Evolutionary conservation across 2,329 filamentous ascomycete genomes (phyloP), one percentile per base, ranked within the genome.

Genomic region (Acrodontium crateriforme): DNA sequence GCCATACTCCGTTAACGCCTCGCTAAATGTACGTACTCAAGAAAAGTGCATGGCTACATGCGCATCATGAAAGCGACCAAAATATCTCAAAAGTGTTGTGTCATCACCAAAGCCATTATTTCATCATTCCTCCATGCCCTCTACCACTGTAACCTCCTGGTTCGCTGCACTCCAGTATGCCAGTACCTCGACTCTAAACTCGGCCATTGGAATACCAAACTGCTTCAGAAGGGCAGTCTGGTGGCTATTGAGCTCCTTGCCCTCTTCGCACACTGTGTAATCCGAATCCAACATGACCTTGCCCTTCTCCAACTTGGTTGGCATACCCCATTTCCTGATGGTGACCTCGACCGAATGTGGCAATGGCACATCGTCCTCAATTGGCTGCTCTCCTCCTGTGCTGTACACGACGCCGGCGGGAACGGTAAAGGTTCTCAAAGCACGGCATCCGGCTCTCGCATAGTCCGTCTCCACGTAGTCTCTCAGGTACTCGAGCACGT

Each of bases 141-240:
- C 45, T 18, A 53, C 43, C 23, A 40, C 45, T 21, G 43, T 52
- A 5, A 55, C 49, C 16, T 52, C 47, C 29, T 47, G 37, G 8
- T 40, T 42, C 9, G 39, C 44, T 13, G 45, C 43, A 35, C 48
- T 53, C 52, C 52, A 56, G 28, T 54, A 53, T 9, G 84, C 85
- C 54, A 79, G 61, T 40, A 92, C 60, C 47, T 74, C 68, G 33
- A 98, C 74, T 54, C 68, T 76, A 62, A 98, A 98, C 61, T 95
- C 84, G 33, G 83, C 81, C 58, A 89, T 72, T 38, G 80, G 82
- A 32, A 94, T 72, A 29, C 83, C 78, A 59, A 98, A 95, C 47
- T 93, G 67, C 71, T 95, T 95, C 56, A 98, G 58, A 50, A 98
- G 61, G 39, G 84, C 78, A 32, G 89, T 94, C 67, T 98, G 89